These are phyloP conservation scores for Lotmaria passim DNA, from an alignment of 208 protist genomes.

Conservation along the genomic window DNA sequence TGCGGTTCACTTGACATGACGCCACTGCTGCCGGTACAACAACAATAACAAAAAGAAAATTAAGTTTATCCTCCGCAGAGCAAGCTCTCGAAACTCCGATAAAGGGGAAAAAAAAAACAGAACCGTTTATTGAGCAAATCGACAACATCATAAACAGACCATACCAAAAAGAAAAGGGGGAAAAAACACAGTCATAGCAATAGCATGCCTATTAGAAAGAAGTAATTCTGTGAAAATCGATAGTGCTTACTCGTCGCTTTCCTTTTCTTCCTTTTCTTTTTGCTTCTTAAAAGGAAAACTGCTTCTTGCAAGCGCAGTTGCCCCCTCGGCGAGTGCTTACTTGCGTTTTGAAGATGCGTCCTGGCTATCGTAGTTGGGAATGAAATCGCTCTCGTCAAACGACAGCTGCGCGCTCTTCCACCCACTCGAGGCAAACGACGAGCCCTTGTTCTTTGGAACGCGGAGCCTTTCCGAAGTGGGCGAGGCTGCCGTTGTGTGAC, in stretches of 20 bases:
- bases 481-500: neutral
- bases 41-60: no score
- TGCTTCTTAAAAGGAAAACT: no score
- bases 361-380: constrained; percentile 23
- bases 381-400: constrained; percentile 76
- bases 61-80: no score
- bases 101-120: no score
- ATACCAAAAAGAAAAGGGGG: neutral
- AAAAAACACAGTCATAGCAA: no score
- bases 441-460: constrained; percentile 40
- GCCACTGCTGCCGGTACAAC: no score
- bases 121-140: no score
- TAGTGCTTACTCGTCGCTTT: neutral
- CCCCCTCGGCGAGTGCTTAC: no score
- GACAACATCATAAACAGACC: neutral
- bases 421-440: constrained; percentile 60
- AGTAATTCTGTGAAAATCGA: constrained; percentile 6
- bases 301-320: no score
- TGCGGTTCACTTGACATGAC: no score
- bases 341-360: constrained; percentile 6
- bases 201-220: no score
- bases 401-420: constrained; percentile 62
- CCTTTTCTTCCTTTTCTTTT: constrained; percentile 1
- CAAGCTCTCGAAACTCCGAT: no score
- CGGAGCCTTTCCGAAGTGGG: neutral